Evolutionary conservation across 768 basidiomycete genomes (phyloP).

Genomic region (Trametes cubensis): DNA sequence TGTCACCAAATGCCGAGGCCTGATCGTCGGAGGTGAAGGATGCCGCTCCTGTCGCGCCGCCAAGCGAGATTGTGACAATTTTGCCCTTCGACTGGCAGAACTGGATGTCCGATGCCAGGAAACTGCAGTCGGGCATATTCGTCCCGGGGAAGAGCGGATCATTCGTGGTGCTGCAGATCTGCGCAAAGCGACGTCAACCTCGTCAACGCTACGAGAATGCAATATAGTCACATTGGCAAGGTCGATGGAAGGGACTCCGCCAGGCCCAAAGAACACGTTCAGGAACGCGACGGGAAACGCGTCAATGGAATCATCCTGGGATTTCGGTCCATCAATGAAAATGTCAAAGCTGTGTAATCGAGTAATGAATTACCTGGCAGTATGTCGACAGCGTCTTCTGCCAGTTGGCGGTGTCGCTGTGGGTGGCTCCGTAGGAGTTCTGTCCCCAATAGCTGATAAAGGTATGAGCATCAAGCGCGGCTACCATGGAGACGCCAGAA

Average conservation of each 20-base stretch:
- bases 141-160: slow-evolving; percentile 65
- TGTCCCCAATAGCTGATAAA: slow-evolving; percentile 55
- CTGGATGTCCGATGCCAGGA: slow-evolving; percentile 61
- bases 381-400: slow-evolving; percentile 54
- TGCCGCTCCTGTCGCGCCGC: slow-evolving; percentile 57
- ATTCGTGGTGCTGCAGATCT: slow-evolving; percentile 66
- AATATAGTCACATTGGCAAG: slow-evolving; percentile 54
- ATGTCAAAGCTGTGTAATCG: background rate
- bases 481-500: background rate
- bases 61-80: slow-evolving; percentile 43
- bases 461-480: background rate
- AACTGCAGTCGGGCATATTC: slow-evolving; percentile 60
- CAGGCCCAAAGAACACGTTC: slow-evolving; percentile 59
- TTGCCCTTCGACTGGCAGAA: slow-evolving; percentile 56
- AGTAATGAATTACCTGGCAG: slow-evolving; percentile 45
- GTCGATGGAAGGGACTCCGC: slow-evolving; percentile 60
- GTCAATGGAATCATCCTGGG: slow-evolving; percentile 58
- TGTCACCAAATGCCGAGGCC: slow-evolving; percentile 60
- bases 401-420: slow-evolving; percentile 46
- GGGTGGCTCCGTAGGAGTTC: slow-evolving; percentile 59
- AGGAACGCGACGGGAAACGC: slow-evolving; percentile 65
- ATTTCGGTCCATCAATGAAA: background rate
- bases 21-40: slow-evolving; percentile 62
- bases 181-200: background rate
- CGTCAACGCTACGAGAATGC: background rate